Evolutionary conservation across 2,329 filamentous ascomycete genomes (phyloP).

Genomic region (Phialemoniopsis sp.): DNA sequence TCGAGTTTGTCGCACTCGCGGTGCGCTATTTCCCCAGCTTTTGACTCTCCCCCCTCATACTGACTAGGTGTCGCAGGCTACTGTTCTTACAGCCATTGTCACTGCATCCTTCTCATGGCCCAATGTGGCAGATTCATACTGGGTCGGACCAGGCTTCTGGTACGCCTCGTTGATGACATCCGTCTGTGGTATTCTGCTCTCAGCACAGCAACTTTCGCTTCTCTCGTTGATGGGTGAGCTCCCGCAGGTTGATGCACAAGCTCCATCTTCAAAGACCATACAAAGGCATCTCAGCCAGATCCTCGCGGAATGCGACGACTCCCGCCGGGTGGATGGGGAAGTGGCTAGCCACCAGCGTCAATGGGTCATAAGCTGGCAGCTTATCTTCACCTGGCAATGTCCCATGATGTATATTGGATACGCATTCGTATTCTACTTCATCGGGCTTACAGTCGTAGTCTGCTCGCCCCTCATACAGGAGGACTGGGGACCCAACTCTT

Average conservation of each 20-base stretch:
- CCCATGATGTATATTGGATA: slow-evolving; percentile 4
- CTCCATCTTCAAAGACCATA: neutral
- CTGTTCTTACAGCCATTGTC: slow-evolving; percentile 2
- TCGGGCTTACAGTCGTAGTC: slow-evolving; percentile 3
- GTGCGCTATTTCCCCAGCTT: neutral
- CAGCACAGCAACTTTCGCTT: slow-evolving; percentile 1
- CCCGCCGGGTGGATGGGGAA: neutral
- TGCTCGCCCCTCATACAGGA: slow-evolving; percentile 2
- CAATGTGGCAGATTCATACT: slow-evolving; percentile 1
- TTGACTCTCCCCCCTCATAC: neutral
- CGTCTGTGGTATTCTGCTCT: neutral
- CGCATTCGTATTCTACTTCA: slow-evolving; percentile 3
- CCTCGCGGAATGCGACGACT: neutral
- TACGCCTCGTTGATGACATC: slow-evolving; percentile 2
- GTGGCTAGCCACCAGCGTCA: neutral
- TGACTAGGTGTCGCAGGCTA: neutral
- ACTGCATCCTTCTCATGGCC: slow-evolving; percentile 2
- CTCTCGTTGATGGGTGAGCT: neutral
- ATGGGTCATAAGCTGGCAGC: slow-evolving; percentile 1
- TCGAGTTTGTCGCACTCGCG: neutral
- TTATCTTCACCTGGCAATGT: slow-evolving; percentile 4
- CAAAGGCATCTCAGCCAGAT: slow-evolving; percentile 2
- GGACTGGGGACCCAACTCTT: neutral
- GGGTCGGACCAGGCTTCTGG: slow-evolving; percentile 5
- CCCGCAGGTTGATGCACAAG: neutral